Evolutionary conservation across 768 basidiomycete genomes (phyloP).

Genomic region (Hortiboletus flavorubellus): DNA sequence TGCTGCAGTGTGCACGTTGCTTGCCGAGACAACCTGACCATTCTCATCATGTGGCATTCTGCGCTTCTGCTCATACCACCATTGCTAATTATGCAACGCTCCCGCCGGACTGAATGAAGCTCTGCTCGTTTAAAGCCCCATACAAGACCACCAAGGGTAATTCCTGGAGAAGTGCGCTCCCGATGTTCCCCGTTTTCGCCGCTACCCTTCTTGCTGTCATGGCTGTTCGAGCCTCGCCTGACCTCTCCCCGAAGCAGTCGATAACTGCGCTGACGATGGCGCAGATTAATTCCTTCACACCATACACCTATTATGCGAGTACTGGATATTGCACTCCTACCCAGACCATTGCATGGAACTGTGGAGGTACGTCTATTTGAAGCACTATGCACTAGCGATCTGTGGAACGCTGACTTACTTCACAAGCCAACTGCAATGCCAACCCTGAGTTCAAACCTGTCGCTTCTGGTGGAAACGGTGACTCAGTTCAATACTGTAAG

Average conservation of each 20-base stretch:
- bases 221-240: slow-evolving; percentile 19
- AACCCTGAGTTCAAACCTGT: slow-evolving; percentile 46
- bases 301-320: slow-evolving; percentile 51
- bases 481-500: slow-evolving; percentile 41
- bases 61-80: background rate
- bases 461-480: slow-evolving; percentile 48
- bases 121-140: background rate
- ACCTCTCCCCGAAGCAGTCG: slow-evolving; percentile 32
- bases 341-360: slow-evolving; percentile 46
- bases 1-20: background rate
- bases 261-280: slow-evolving; percentile 39
- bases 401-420: background rate
- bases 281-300: slow-evolving; percentile 41
- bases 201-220: slow-evolving; percentile 14
- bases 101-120: background rate
- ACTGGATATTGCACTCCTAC: slow-evolving; percentile 47
- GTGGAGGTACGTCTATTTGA: slow-evolving; percentile 44
- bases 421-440: slow-evolving; percentile 43
- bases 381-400: background rate
- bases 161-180: background rate
- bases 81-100: slow-evolving; percentile 4
- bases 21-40: background rate
- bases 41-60: slow-evolving; percentile 7
- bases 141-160: background rate
- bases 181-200: slow-evolving; percentile 19